Conservation (phyloP, 192 early-diverging fungal species). For the Coemansia sp. region DNA sequence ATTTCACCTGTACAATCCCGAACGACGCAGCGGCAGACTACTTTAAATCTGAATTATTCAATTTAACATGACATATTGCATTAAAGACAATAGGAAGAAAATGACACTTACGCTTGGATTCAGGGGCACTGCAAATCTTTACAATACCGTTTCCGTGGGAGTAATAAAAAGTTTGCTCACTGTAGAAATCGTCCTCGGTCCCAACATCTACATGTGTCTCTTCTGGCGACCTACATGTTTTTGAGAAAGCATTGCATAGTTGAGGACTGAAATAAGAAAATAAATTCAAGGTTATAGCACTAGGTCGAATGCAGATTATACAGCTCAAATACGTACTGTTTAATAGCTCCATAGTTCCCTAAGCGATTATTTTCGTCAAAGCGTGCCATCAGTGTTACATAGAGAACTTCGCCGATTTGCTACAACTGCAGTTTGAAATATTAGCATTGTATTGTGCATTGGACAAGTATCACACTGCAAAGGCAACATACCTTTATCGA, state of each 20-base stretch:
- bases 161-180: conserved; percentile 26
- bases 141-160: conserved; percentile 38
- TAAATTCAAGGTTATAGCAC: background rate
- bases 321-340: background rate
- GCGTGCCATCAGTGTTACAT: conserved; percentile 23
- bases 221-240: background rate
- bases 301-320: background rate
- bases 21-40: conserved; percentile 10
- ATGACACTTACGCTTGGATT: conserved; percentile 22
- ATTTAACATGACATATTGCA: background rate
- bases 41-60: background rate
- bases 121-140: conserved; percentile 25
- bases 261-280: background rate
- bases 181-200: conserved; percentile 18
- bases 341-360: background rate
- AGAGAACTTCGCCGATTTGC: conserved; percentile 43
- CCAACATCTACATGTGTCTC: conserved; percentile 16
- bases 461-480: no score
- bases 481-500: conserved; percentile 25
- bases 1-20: conserved; percentile 29
- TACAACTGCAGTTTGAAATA: conserved; percentile 5
- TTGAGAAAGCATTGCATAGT: background rate
- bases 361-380: conserved; percentile 33
- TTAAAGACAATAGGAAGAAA: background rate
- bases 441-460: no score